These are phyloP conservation scores for Calamus simplicifolius DNA, from an alignment of 176 grass and related monocot genomes.

Conservation along the genomic window DNA sequence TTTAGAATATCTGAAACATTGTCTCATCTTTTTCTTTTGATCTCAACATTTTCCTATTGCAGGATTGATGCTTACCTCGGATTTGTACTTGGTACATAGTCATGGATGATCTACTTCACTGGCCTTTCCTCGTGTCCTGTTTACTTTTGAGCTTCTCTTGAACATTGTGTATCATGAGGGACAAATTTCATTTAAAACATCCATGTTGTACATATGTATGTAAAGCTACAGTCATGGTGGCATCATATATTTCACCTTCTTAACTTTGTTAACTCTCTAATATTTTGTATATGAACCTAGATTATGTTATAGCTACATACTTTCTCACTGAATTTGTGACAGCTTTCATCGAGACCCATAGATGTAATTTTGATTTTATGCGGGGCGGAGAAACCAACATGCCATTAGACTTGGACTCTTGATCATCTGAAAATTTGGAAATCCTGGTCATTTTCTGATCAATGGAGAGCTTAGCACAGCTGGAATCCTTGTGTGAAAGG, in stretches of 20 bases:
- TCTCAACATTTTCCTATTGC: slow-evolving; percentile 17
- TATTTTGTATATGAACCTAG: slow-evolving; percentile 47
- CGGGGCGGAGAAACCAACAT: slow-evolving; percentile 30
- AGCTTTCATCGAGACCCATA: slow-evolving; percentile 62
- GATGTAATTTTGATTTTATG: slow-evolving; percentile 58
- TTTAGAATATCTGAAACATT: neutral
- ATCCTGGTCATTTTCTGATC: slow-evolving; percentile 38
- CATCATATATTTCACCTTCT: slow-evolving; percentile 79
- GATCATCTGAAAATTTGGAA: slow-evolving; percentile 52
- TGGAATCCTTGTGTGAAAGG: slow-evolving; percentile 97
- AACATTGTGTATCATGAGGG: slow-evolving; percentile 34
- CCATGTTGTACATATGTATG: slow-evolving; percentile 72
- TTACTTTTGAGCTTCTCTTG: slow-evolving; percentile 42
- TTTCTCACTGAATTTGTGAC: slow-evolving; percentile 30
- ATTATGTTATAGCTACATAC: slow-evolving; percentile 31
- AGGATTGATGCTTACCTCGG: slow-evolving; percentile 24
- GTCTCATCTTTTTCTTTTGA: neutral
- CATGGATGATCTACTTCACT: slow-evolving; percentile 18
- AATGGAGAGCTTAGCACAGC: slow-evolving; percentile 97
- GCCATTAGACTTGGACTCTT: slow-evolving; percentile 59
- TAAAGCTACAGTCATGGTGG: slow-evolving; percentile 82
- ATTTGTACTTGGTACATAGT: slow-evolving; percentile 13
- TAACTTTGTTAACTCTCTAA: slow-evolving; percentile 41
- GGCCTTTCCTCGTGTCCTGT: slow-evolving; percentile 31
- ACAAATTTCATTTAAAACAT: slow-evolving; percentile 28